Percentiles rank a stretch among this genome's conserved stretches.
Conservation (phyloP, 768 basidiomycete genomes). For the Russula griseocarnosa region DNA sequence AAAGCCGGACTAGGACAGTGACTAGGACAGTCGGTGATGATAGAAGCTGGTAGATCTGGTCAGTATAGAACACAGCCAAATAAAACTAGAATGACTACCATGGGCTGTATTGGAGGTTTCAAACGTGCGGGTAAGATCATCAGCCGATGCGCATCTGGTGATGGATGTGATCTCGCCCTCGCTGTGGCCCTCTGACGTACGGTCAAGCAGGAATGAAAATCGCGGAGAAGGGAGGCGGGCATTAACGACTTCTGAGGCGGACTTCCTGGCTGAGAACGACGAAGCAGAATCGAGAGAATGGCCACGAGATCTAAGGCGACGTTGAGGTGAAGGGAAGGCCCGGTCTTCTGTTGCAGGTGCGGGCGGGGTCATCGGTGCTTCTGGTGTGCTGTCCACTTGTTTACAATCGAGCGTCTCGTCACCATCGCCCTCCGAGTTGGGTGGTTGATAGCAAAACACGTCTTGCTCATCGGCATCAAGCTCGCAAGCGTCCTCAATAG, state of each 20-base stretch:
- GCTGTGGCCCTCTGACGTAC: neutral
- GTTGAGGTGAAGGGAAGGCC: too few species aligned
- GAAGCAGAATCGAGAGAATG: neutral
- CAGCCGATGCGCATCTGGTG: conserved; percentile 2
- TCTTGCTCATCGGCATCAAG: neutral
- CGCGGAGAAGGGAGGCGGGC: neutral
- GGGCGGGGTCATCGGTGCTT: neutral
- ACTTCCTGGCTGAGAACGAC: neutral
- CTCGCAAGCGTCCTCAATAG: neutral
- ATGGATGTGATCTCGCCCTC: neutral
- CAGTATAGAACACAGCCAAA: neutral
- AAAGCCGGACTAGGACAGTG: neutral
- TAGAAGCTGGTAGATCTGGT: conserved; percentile 3
- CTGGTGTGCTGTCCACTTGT: conserved; percentile 10
- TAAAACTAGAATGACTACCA: neutral
- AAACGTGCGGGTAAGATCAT: conserved; percentile 1
- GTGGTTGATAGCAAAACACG: neutral
- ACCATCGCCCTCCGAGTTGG: neutral
- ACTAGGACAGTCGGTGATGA: neutral
- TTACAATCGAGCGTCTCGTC: conserved; percentile 15
- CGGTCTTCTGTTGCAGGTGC: neutral
- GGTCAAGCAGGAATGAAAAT: too few species aligned
- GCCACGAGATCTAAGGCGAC: neutral
- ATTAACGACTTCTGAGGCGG: neutral
- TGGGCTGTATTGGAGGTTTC: neutral